Evolutionary conservation across 148 eudicot species (phyloP).

Genomic region (Rhododendron kiyosumense): DNA sequence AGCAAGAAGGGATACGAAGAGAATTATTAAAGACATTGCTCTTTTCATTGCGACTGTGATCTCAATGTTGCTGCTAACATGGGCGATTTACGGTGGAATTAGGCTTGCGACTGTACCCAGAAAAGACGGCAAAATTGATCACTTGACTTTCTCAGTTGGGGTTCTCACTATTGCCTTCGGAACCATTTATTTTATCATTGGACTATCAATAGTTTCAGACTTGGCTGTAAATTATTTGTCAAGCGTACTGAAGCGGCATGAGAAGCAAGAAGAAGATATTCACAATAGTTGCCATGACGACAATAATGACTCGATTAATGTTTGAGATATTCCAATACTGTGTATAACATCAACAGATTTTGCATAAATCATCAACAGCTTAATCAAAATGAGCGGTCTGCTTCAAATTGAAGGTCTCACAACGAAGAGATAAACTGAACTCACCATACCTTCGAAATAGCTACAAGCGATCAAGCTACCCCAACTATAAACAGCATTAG

Average conservation of each 20-base stretch:
- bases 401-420: not conserved
- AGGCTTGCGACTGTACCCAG: slow-evolving; percentile 29
- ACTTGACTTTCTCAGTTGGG: slow-evolving; percentile 27
- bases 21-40: slow-evolving; percentile 10
- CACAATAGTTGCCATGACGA: not conserved
- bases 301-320: not conserved
- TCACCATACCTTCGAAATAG: not conserved
- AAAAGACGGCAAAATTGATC: slow-evolving; percentile 22
- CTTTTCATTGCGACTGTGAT: slow-evolving; percentile 12
- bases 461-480: not conserved
- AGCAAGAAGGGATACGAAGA: slow-evolving; percentile 22
- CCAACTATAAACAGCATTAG: not conserved
- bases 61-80: slow-evolving; percentile 27
- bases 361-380: not conserved
- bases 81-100: slow-evolving; percentile 33
- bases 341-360: not conserved
- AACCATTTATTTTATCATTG: slow-evolving; percentile 28
- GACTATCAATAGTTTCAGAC: slow-evolving; percentile 29
- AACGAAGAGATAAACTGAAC: not conserved
- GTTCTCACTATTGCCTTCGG: slow-evolving; percentile 38
- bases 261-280: not conserved
- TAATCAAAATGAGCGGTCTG: not conserved
- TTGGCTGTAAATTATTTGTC: slow-evolving; percentile 17
- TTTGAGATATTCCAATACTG: not conserved
- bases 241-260: slow-evolving; percentile 8